phyloP scores from a whole-genome alignment of 495 filamentous ascomycete genomes.

The Penicillium paradoxum region DNA sequence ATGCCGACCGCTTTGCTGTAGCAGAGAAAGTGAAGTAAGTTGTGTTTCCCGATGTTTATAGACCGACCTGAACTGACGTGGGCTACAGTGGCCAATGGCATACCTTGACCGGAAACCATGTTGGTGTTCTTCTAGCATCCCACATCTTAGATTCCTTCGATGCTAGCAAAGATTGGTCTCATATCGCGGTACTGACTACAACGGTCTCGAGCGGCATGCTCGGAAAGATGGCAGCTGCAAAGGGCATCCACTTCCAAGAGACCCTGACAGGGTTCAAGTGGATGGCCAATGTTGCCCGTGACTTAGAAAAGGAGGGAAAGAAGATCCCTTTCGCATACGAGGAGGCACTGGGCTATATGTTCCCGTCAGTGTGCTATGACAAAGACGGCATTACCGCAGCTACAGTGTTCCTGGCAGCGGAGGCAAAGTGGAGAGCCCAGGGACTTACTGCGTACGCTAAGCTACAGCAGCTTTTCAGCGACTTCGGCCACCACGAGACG shows the following conservation, averaged over 20 bases:
- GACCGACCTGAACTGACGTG: neutral
- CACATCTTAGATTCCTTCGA: conserved; percentile 48
- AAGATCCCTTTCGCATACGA: conserved; percentile 60
- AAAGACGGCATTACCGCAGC: conserved; percentile 69
- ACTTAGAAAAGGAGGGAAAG: conserved; percentile 43
- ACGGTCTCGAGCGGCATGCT: conserved; percentile 68
- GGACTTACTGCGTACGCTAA: conserved; percentile 55
- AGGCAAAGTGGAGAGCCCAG: conserved; percentile 47
- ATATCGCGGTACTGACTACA: conserved; percentile 53
- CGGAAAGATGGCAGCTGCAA: conserved; percentile 49
- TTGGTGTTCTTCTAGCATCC: conserved; percentile 59
- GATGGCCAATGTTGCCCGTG: conserved; percentile 51
- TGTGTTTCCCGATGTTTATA: neutral
- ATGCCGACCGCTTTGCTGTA: conserved; percentile 67
- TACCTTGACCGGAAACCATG: conserved; percentile 64
- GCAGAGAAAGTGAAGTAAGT: conserved; percentile 55
- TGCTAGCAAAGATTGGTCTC: conserved; percentile 21
- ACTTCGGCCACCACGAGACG: conserved; percentile 61
- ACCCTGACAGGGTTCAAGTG: conserved; percentile 76
- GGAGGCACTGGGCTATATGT: conserved; percentile 75
- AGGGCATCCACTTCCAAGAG: conserved; percentile 56
- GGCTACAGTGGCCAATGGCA: conserved; percentile 48
- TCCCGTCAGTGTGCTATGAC: conserved; percentile 58
- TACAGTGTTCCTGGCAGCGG: conserved; percentile 57
- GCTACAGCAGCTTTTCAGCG: conserved; percentile 56